phyloP scores from a whole-genome alignment of 179 eudicot species.

The Kewa caespitosa region DNA sequence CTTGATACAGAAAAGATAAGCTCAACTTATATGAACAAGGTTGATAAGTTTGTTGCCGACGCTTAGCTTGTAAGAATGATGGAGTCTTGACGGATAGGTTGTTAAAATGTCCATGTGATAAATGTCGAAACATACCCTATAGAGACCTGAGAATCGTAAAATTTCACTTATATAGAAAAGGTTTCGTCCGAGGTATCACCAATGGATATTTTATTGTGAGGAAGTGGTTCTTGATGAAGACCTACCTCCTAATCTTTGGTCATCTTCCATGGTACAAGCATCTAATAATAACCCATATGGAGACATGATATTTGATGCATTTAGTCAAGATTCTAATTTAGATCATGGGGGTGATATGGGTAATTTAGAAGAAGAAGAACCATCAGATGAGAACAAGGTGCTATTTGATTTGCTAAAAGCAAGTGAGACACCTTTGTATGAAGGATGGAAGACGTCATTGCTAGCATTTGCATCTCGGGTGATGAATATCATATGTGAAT shows the following conservation, averaged over 20 bases:
- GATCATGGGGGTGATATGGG: background rate
- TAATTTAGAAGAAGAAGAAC: constrained; percentile 2
- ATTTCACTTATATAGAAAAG: too few species aligned
- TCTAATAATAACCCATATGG: background rate
- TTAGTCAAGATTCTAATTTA: background rate
- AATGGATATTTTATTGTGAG: background rate
- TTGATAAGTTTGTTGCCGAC: too few species aligned
- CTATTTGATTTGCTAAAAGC: background rate
- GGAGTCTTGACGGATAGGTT: too few species aligned
- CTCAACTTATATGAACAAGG: too few species aligned
- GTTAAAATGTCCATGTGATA: too few species aligned
- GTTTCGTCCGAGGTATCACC: too few species aligned
- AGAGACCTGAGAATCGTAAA: too few species aligned
- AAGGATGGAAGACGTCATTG: background rate
- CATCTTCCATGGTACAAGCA: background rate
- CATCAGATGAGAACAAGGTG: background rate
- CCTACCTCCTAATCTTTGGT: background rate
- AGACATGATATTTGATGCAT: constrained; percentile 15
- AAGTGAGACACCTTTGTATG: background rate
- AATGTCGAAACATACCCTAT: too few species aligned
- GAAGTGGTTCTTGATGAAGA: background rate
- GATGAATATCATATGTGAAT: background rate
- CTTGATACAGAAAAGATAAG: too few species aligned
- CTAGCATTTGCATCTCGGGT: background rate
- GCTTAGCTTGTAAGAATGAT: too few species aligned